Conservation (phyloP, 352 stramenopile genomes). For the Elongisporangium prolatum region DNA sequence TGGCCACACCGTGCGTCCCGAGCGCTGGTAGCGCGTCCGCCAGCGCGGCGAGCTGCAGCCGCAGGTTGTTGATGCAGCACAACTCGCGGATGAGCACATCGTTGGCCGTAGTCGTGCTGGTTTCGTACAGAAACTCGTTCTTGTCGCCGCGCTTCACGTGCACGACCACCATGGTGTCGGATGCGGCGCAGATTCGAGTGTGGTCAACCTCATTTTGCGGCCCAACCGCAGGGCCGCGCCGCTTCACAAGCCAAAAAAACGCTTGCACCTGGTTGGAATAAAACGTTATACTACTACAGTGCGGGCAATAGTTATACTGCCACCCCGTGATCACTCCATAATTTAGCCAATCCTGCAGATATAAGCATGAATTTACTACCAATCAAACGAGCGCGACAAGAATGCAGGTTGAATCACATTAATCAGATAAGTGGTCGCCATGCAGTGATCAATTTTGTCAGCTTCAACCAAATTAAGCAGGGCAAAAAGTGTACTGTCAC, state of each 20-base stretch:
- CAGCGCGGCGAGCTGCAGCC: conserved; percentile 67
- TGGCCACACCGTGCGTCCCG: conserved; percentile 81
- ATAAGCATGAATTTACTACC: no score
- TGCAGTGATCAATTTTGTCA: no score
- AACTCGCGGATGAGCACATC: conserved; percentile 84
- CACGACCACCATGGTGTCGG: conserved; percentile 78
- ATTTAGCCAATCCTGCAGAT: no score
- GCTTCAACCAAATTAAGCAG: no score
- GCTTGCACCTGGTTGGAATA: not conserved
- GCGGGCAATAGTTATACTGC: no score
- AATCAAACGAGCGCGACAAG: no score
- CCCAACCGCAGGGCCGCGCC: not conserved
- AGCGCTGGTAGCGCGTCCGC: conserved; percentile 75
- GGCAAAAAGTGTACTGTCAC: no score
- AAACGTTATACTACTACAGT: conserved; percentile 3
- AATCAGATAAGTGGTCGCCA: no score
- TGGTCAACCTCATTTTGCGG: not conserved
- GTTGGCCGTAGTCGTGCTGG: conserved; percentile 63
- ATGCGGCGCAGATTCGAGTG: not conserved
- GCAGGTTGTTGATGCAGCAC: conserved; percentile 78
- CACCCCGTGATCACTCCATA: no score
- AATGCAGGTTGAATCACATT: no score
- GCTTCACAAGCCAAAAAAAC: not conserved
- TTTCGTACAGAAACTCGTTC: conserved; percentile 91
- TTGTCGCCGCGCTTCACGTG: conserved; percentile 85